Evolutionary conservation across 257 asterid genomes (phyloP).

Genomic region (Fraxinus americana): DNA sequence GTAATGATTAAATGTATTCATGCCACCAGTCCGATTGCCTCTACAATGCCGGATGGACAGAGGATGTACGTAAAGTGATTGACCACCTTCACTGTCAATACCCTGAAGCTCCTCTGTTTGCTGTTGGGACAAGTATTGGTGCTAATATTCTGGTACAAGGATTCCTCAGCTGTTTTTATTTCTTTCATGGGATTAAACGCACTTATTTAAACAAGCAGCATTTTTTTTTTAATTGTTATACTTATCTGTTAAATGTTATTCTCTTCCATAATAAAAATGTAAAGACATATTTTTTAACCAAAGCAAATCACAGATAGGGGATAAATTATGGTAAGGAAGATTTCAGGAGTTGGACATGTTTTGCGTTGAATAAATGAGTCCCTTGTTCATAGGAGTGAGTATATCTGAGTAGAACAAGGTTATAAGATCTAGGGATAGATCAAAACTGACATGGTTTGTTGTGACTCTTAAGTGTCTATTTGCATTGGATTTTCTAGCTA

Average conservation of each 20-base stretch:
- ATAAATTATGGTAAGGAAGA: neutral
- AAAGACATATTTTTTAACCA: neutral
- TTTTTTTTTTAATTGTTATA: slow-evolving; percentile 11
- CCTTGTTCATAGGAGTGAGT: neutral
- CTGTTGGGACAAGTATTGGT: slow-evolving; percentile 91
- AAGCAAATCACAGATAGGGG: neutral
- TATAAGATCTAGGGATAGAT: neutral
- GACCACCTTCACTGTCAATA: slow-evolving; percentile 61
- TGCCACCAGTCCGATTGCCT: slow-evolving; percentile 79
- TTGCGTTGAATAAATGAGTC: neutral
- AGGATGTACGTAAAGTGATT: slow-evolving; percentile 72
- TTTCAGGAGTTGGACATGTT: neutral
- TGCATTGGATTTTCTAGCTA: neutral
- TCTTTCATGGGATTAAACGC: neutral
- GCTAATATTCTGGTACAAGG: slow-evolving; percentile 81
- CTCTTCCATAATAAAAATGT: neutral
- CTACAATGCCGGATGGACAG: slow-evolving; percentile 92
- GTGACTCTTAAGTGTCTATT: neutral
- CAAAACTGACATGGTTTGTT: neutral
- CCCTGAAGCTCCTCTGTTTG: slow-evolving; percentile 77
- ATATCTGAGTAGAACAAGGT: neutral
- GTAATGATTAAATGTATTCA: slow-evolving; percentile 22
- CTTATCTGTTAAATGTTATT: neutral
- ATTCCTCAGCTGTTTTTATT: slow-evolving; percentile 7
- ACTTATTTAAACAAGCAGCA: slow-evolving; percentile 9